Evolutionary conservation across 208 protist genomes (phyloP), one percentile per base, ranked within the genome.

Genomic region (Naegleria gruberi): DNA sequence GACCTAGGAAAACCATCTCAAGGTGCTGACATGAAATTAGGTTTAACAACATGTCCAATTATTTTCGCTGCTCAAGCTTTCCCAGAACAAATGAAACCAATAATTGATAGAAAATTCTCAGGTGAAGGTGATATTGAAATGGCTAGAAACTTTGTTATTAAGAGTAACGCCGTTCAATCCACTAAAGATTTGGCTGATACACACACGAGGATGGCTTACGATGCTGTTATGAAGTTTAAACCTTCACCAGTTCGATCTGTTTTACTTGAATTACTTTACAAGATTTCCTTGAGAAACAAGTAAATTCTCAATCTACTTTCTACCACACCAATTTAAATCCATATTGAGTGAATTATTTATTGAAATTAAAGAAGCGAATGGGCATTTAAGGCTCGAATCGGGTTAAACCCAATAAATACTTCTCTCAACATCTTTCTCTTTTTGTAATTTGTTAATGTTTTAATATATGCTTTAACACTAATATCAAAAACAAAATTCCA

Each of bases 31-130:
- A 73, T 89, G 34, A 89, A 77, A 45, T 45, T 89, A 10, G 86
- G 86, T 46, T 46, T 89, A n/a, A 46, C 86, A 19, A 89, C 86
- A 40, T 47, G 47, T 40, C 86, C 86, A 37, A 40, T 89, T 46
- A 37, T 77, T 1, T 89, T 46, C 46, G 86, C 86, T n/a, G 12
- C 41, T 34, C 8, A 89, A 77, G 23, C 6, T 44, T 89, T 46
- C 40, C 86, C 86, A 19, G 34, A 88, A 15, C 37, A 43, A 40
- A 46, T 89, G 40, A 42, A 40, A 4, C 23, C 30, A 81, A 40
- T 89, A 2, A 45, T 89, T 17, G 45, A 65, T 40, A 73, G 86
- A 81, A 89, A 89, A 45, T 89, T 77, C 40, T n/a, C 30, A 30
- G 19, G 51, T 6, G 51, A 77, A 37, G 34, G 34, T 26, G 86